Evolutionary conservation across 768 basidiomycete species (phyloP), one percentile per base, ranked within the genome.

Genomic region (Cyathus striatus): DNA sequence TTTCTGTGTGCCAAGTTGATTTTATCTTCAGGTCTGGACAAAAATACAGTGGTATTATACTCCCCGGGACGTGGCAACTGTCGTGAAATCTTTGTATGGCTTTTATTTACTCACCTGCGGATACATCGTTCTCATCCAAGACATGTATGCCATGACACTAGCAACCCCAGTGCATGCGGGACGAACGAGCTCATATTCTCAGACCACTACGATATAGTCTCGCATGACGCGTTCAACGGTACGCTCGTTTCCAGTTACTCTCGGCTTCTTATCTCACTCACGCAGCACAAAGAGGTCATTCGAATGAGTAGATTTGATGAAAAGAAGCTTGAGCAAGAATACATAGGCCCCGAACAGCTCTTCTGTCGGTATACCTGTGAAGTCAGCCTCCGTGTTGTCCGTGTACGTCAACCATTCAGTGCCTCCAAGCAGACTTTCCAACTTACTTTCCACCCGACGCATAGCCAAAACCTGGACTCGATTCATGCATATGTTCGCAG

Each of bases 41-140:
- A 55, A 48, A 7, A 67, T 83, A 0, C 68, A 74, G 38, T 83
- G 81, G 81, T 80, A 61, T 38, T 83, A 76, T 57, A 65, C 71
- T 1, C 64, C 68, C 0, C 38, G 59, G n/a, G 81, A 83, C 25
- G 70, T 76, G 0, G 59, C 61, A 0, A 49, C 48, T 1, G 59
- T 68, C 0, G 52, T 75, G 23, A 71, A 72, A 23, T 70, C 73
- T 2, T 78, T 80, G 78, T 79, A 43, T 43, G 75, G 63, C 4
- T n/a, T 10, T 2, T 14, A 26, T 3, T 23, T 18, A 18, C 36
- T 21, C 2, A 27, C 16, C 13, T 27, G 21, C 24, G 32, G 5
- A 16, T 23, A 6, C 3, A 22, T 23, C 9, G 24, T 22, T 14
- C 16, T 36, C 35, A 6, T 36, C 7, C 24, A 16, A 18, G 43